phyloP scores from a whole-genome alignment of 2,329 filamentous ascomycete genomes.

The Arachnomyces sp. region DNA sequence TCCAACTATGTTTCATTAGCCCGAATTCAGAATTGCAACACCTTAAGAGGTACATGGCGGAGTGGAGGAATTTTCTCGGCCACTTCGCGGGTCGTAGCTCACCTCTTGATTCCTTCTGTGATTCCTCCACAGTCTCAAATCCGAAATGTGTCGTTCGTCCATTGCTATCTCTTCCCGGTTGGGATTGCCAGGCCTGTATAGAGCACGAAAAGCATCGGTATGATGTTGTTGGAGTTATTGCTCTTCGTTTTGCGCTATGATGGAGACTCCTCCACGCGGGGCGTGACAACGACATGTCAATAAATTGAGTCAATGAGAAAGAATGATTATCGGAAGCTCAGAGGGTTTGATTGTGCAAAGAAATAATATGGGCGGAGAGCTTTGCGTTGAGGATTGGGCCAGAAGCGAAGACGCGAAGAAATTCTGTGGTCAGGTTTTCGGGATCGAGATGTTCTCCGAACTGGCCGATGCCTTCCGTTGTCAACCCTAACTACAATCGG shows the following conservation, averaged over 20 bases:
- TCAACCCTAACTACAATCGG: too few species aligned
- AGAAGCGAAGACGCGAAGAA: too few species aligned
- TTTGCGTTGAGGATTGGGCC: too few species aligned
- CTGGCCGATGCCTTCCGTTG: too few species aligned
- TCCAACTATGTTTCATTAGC: constrained; percentile 47
- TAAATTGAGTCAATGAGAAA: too few species aligned
- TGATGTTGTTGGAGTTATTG: constrained; percentile 20
- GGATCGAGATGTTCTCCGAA: too few species aligned
- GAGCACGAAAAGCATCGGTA: constrained; percentile 47
- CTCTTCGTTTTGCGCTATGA: constrained; percentile 24
- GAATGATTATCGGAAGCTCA: too few species aligned
- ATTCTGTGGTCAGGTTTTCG: too few species aligned
- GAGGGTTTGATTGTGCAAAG: too few species aligned
- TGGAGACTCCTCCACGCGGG: constrained; percentile 30
- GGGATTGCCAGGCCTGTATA: constrained; percentile 27
- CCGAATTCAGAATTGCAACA: too few species aligned
- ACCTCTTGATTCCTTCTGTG: constrained; percentile 65
- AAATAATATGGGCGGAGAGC: too few species aligned
- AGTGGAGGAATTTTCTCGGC: constrained; percentile 13
- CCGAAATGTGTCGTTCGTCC: constrained; percentile 78
- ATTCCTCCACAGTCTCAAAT: constrained; percentile 73
- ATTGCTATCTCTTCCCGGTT: constrained; percentile 28
- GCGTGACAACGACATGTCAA: constrained; percentile 12
- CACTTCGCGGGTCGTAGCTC: neutral
- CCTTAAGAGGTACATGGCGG: too few species aligned